These are phyloP conservation scores for Panellus pusillus DNA, from an alignment of 768 basidiomycete genomes.

Conservation along the genomic window DNA sequence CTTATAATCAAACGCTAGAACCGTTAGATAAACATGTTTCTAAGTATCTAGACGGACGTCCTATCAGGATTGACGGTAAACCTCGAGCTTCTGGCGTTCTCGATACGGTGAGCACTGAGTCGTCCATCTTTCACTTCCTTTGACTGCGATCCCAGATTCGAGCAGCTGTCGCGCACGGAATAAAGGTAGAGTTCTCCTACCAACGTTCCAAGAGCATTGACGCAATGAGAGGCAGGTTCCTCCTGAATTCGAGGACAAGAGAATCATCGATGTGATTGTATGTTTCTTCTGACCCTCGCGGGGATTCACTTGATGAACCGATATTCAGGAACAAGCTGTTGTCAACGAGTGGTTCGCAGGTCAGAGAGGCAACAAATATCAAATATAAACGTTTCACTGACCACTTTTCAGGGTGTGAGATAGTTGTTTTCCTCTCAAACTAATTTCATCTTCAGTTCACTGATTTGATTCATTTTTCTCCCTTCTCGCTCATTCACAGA, in stretches of 20 bases:
- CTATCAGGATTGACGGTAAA: slow-evolving; percentile 72
- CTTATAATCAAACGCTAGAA: slow-evolving; percentile 62
- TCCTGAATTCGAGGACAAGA: slow-evolving; percentile 66
- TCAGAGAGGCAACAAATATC: slow-evolving; percentile 15
- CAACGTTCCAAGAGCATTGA: neutral
- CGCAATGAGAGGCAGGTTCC: slow-evolving; percentile 42
- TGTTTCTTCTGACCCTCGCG: slow-evolving; percentile 13
- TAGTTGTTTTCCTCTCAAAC: slow-evolving; percentile 16
- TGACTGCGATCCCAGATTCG: slow-evolving; percentile 45
- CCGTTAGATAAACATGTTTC: slow-evolving; percentile 65
- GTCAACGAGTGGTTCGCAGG: slow-evolving; percentile 80
- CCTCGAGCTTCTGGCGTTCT: slow-evolving; percentile 75
- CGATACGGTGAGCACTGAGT: slow-evolving; percentile 52
- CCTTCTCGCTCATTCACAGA: slow-evolving; percentile 38
- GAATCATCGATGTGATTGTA: slow-evolving; percentile 59
- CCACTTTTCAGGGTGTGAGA: slow-evolving; percentile 40
- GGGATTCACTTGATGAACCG: neutral
- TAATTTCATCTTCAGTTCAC: slow-evolving; percentile 6
- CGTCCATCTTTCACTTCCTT: neutral
- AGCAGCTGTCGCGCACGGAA: slow-evolving; percentile 69
- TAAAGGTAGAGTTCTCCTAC: slow-evolving; percentile 33
- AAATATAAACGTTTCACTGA: slow-evolving; percentile 8
- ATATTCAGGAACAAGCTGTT: slow-evolving; percentile 63
- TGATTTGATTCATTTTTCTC: neutral
- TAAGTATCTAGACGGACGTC: slow-evolving; percentile 65